Evolutionary conservation across 2,329 filamentous ascomycete genomes (phyloP).

Genomic region (Aureobasidium subglaciale): DNA sequence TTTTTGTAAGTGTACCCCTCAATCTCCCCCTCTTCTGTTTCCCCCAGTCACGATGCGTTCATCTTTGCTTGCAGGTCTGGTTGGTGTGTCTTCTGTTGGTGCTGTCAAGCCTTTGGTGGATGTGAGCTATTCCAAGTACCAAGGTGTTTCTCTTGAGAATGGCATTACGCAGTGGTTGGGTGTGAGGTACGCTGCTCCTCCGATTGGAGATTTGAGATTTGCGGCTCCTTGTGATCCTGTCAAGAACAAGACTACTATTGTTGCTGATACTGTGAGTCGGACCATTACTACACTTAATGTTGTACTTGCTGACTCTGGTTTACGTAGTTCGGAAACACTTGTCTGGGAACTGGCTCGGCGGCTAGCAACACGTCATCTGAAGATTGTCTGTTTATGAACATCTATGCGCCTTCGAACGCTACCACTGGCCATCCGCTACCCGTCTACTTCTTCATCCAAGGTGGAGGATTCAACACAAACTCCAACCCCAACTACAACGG

Average conservation of each 20-base stretch:
- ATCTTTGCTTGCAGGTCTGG: neutral
- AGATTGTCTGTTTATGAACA: conserved; percentile 63
- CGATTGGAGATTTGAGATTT: conserved; percentile 60
- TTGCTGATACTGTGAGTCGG: conserved; percentile 47
- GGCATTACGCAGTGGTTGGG: conserved; percentile 67
- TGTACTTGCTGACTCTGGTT: neutral
- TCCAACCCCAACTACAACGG: conserved; percentile 50
- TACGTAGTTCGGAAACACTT: conserved; percentile 30
- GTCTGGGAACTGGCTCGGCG: conserved; percentile 25
- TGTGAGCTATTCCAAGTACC: conserved; percentile 60
- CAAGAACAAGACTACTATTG: conserved; percentile 37
- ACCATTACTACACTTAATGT: neutral
- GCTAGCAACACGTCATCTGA: conserved; percentile 41
- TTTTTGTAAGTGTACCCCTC: neutral
- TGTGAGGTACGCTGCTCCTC: conserved; percentile 66
- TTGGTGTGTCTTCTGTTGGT: conserved; percentile 1
- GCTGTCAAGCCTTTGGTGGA: conserved; percentile 46
- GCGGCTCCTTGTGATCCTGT: conserved; percentile 58
- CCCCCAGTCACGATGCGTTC: neutral
- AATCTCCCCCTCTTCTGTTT: neutral
- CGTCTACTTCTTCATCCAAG: conserved; percentile 54
- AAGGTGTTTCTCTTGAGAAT: conserved; percentile 47
- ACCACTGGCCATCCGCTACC: conserved; percentile 49
- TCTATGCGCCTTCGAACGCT: conserved; percentile 53
- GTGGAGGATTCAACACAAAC: conserved; percentile 42